Percentiles rank a stretch among this genome's conserved stretches.
Evolutionary conservation across 257 asterid genomes (phyloP).

Genomic region (Rhazya stricta): DNA sequence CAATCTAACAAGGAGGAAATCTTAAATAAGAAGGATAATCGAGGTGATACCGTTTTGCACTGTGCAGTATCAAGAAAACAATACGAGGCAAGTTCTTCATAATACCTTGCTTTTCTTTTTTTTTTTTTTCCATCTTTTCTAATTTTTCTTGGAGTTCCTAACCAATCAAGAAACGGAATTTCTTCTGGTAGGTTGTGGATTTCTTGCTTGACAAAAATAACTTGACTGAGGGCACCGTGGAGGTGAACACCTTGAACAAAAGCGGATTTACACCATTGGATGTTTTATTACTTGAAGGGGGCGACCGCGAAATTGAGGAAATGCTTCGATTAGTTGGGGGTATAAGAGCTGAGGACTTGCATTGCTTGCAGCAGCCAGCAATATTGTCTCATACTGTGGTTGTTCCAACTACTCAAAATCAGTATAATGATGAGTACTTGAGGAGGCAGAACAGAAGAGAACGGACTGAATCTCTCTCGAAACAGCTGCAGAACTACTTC

Average conservation of each 20-base stretch:
- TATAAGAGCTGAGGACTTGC: conserved; percentile 8
- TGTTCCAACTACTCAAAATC: conserved; percentile 12
- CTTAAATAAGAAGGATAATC: conserved; percentile 30
- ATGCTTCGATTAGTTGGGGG: conserved; percentile 36
- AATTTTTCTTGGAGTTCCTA: background rate
- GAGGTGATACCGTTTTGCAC: conserved; percentile 50
- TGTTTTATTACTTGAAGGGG: conserved; percentile 28
- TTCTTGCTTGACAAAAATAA: conserved; percentile 15
- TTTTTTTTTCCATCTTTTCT: too few species aligned
- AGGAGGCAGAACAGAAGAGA: background rate
- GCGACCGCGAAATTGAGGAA: conserved; percentile 40
- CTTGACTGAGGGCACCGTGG: conserved; percentile 8
- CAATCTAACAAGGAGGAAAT: conserved; percentile 2
- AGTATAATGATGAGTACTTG: background rate
- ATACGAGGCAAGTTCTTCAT: conserved; percentile 13
- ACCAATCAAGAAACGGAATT: background rate
- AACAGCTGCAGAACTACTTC: conserved; percentile 22
- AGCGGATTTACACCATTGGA: conserved; percentile 32
- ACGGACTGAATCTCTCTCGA: background rate
- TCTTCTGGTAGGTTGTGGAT: conserved; percentile 4
- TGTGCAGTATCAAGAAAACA: conserved; percentile 32
- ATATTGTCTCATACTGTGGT: background rate
- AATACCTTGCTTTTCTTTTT: background rate
- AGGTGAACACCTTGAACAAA: conserved; percentile 23
- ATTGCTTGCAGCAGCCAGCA: background rate